Conservation (phyloP, 768 basidiomycete species). For the Tylopilus sp. region DNA sequence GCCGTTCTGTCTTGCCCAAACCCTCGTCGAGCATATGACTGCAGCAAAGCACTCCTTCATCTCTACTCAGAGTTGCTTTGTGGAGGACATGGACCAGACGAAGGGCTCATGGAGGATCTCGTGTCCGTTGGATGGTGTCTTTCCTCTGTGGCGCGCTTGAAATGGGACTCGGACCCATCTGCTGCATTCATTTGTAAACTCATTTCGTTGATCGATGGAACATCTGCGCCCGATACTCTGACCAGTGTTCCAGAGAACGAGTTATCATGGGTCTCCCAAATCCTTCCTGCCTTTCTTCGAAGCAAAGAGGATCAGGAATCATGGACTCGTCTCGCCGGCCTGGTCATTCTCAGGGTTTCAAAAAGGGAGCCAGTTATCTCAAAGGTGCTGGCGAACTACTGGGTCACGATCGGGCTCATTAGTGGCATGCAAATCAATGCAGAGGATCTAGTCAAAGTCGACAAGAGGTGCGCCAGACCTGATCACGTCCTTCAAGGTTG, state of each 20-base stretch:
- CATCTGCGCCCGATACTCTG: not conserved
- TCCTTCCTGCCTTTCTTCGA: not conserved
- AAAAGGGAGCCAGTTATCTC: not conserved
- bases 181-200: not conserved
- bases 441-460: not conserved
- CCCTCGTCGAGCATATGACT: not conserved
- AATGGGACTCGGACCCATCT: too few relatives aligned
- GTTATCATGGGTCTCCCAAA: not conserved
- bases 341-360: not conserved
- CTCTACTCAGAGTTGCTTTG: not conserved
- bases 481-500: too few relatives aligned
- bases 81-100: not conserved
- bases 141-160: not conserved
- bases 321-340: not conserved
- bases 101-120: not conserved
- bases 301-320: not conserved
- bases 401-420: not conserved
- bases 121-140: not conserved
- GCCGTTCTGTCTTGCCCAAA: not conserved
- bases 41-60: not conserved
- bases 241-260: not conserved
- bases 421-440: not conserved
- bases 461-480: not conserved
- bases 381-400: not conserved
- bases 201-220: not conserved